Base-by-base conservation (phyloP, 78 protist genomes). In the Diacronema lutheri region DNA sequence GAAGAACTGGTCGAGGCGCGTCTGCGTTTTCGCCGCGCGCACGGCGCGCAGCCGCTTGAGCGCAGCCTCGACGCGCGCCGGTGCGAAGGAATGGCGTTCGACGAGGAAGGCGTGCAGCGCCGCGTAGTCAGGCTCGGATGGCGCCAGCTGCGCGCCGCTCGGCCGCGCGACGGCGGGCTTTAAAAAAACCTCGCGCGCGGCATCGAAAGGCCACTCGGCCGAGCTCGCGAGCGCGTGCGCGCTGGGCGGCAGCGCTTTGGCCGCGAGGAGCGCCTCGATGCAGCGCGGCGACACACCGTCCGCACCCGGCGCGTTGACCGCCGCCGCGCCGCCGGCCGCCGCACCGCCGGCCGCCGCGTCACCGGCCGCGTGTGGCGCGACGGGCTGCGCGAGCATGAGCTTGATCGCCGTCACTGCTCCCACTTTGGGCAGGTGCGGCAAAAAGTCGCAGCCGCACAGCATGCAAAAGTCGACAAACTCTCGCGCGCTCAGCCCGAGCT, bases 391-490 rank as follows among this genome's bases (percentile, higher is more conserved):
- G 56, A 13, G 46, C 77, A 82, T 0, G 38, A 0, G 50, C 81
- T 5, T 35, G 35, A 37, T 13, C 10, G 57, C 50, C 16, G 14
- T 25, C 5, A 19, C 16, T 0, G 31, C n/a, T 4, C 38, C 64
- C 41, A 29, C 60, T 14, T 92, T 96, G 38, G 62, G 83, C 73
- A 97, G 96, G 25, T 91, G 57, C 23, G 88, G 95, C 69, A 93
- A 90, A 88, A 93, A 97, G 81, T 97, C 99, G 78, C 99, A 97
- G 31, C 99, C 99, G 6, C 88, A 56, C 37, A 97, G 73, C 37
- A 81, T 65, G 77, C 77, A 81, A 10, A 81, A 25, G 62, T 81
- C 86, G 35, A 81, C 41, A 44, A 81, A 81, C 21, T 50, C 62
- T 21, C 57, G 20, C 38, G 10, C 4, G 56, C 29, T 16, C 40